These are phyloP conservation scores for Alternaria panax DNA, from an alignment of 2,329 filamentous ascomycete genomes.

Conservation along the genomic window DNA sequence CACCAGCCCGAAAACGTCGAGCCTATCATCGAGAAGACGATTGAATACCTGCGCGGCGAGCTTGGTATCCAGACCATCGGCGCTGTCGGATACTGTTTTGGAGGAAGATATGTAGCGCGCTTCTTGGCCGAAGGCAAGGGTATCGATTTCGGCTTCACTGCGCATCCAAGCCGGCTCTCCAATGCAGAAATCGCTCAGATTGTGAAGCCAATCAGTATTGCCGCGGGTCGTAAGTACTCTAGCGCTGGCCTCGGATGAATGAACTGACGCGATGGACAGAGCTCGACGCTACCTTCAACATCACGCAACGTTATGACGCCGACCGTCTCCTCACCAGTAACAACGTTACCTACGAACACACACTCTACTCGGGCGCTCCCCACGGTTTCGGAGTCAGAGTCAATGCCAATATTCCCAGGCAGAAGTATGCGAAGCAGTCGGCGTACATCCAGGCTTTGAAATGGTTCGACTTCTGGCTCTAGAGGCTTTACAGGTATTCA, in stretches of 20 bases:
- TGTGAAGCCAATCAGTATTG: slow-evolving; percentile 71
- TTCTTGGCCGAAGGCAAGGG: slow-evolving; percentile 61
- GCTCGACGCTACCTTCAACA: not conserved
- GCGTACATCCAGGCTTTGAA: slow-evolving; percentile 47
- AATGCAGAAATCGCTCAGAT: slow-evolving; percentile 71
- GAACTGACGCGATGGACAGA: not conserved
- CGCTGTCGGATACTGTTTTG: slow-evolving; percentile 76
- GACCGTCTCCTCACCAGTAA: slow-evolving; percentile 39
- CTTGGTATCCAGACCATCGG: slow-evolving; percentile 63
- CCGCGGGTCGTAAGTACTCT: slow-evolving; percentile 54
- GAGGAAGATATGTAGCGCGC: slow-evolving; percentile 75
- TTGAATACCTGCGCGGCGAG: slow-evolving; percentile 68
- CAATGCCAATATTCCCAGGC: slow-evolving; percentile 37
- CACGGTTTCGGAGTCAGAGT: slow-evolving; percentile 48
- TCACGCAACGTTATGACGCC: slow-evolving; percentile 5
- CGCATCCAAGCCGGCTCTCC: slow-evolving; percentile 74
- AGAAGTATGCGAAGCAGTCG: slow-evolving; percentile 48
- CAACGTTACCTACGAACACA: slow-evolving; percentile 44
- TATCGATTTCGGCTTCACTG: slow-evolving; percentile 70
- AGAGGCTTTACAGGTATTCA: not conserved
- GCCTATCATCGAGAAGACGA: slow-evolving; percentile 57
- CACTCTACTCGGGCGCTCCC: slow-evolving; percentile 41
- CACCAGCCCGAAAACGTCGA: slow-evolving; percentile 56
- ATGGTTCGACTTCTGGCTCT: slow-evolving; percentile 49
- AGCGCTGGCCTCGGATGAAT: too few relatives aligned